Percentiles rank a stretch among this genome's conserved stretches.
Evolutionary conservation across 352 stramenopile species (phyloP).

Genomic region (Phytophthora meadii): DNA sequence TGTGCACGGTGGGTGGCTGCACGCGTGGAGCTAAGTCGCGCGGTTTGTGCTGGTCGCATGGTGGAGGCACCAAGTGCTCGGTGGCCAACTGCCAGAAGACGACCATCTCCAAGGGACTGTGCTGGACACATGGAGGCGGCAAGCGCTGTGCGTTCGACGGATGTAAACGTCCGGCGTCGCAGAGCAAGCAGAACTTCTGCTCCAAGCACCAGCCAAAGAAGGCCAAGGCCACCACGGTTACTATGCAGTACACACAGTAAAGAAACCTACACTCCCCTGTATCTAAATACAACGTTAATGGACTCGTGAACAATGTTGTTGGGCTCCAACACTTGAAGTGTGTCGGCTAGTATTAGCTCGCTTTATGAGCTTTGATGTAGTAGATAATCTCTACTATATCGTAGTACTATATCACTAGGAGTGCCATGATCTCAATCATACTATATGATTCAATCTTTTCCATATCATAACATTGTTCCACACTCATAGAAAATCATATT

Average conservation of each 20-base stretch:
- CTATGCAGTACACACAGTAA: neutral
- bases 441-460: too few species aligned
- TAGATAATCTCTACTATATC: too few species aligned
- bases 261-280: neutral
- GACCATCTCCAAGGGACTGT: conserved; percentile 46
- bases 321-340: too few species aligned
- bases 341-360: too few species aligned
- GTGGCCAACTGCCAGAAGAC: conserved; percentile 41
- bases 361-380: too few species aligned
- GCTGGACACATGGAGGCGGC: conserved; percentile 54
- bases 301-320: too few species aligned
- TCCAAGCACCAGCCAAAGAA: conserved; percentile 30
- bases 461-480: too few species aligned
- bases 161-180: conserved; percentile 57
- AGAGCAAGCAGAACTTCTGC: conserved; percentile 39
- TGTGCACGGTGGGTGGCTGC: conserved; percentile 62
- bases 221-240: neutral
- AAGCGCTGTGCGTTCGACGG: conserved; percentile 42
- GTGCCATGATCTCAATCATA: too few species aligned
- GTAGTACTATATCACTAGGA: too few species aligned
- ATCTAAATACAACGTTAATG: too few species aligned
- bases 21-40: conserved; percentile 76
- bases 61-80: conserved; percentile 79
- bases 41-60: conserved; percentile 86
- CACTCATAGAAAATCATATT: too few species aligned